Base-by-base conservation (phyloP, 2,329 filamentous ascomycete species). In the Pestalotiopsis sp. region DNA sequence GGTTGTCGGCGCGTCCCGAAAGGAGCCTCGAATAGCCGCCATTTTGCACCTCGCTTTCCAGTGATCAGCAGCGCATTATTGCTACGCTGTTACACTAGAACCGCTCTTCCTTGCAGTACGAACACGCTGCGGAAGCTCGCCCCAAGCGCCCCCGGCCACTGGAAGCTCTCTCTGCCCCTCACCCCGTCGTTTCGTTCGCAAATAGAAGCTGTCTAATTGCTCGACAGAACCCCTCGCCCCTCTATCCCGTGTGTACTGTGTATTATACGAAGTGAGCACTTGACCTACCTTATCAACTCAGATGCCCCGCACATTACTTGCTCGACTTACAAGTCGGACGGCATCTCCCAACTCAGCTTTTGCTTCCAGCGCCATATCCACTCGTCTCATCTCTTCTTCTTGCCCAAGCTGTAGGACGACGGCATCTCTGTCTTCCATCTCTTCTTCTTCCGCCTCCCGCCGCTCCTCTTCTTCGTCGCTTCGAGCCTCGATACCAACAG, bases 271-370 rank as follows among this genome's bases (percentile, higher is more conserved):
- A 27, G 6, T 27, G 58, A 36, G 23, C 12, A 14, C 13, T 58
- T 27, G 25, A n/a, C 57, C 23, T 17, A 65, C 68, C 68, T 69
- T 39, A 67, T 39, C 36, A 58, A 31, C n/a, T 60, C 69, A 70
- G 67, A 72, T 73, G 72, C 72, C 72, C 72, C 72, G 71, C 72
- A 73, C 68, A 39, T 17, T 70, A 62, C 70, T 73, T 70, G 69
- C 68, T 63, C 39, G 60, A 65, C 41, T 58, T 25, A 63, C 64
- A 57, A 25, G 57, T 63, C 70, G 68, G 56, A 68, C 41, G 69
- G 60, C 62, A 52, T 45, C 59, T 12, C 36, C 68, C 36, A 66
- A 65, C 36, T 63, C 39, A 66, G 56, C 13, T 64, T 61, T 61
- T 68, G 63, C 36, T 59, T 39, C 31, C 31, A 36, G 65, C 66